Evolutionary conservation across 441 rosid species (phyloP), one percentile per base, ranked within the genome.

Genomic region (Syzygium malaccense): DNA sequence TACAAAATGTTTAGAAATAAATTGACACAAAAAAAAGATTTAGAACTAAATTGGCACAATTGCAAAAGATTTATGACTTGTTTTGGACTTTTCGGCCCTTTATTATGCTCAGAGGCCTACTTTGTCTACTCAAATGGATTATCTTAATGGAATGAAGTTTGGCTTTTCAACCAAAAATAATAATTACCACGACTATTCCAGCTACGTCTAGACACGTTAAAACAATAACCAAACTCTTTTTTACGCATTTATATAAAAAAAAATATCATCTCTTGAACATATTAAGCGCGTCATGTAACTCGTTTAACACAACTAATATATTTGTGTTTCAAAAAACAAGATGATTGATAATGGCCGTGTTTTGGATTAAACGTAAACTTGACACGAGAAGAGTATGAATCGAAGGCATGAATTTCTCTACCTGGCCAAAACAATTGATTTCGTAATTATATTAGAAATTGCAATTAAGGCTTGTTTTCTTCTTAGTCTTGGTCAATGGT

Each of bases 151-250:
- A 33, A 33, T 33, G 3, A 33, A 33, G 33, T 33, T 33, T 33
- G 3, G 2, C 33, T 33, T 33, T 33, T 33, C 33, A 3, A 33
- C 33, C 33, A 33, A 33, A 33, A 2, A 33, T 33, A 62, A 62
- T n/a, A 32, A 60, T 60, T 28, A 1, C 32, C 32, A 1, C 18
- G 12, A 18, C 45, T 2, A 4, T 66, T 66, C 33, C 33, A 32
- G 18, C 2, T 19, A 0, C 0, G 4, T 32, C 32, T 66, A 4
- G 13, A 68, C 79, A 32, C 13, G 33, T 19, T 3, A 3, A 7
- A 7, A 6, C 8, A 0, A 0, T 23, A 55, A 20, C 9, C 26
- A 7, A 56, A 56, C 10, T 11, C 11, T 8, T 8, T 56, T 20
- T 20, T 20, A 56, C 3, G 4, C 2, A 11, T 33, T 33, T 20